These are phyloP conservation scores for Senna tora DNA, from an alignment of 306 rosid species.

Conservation along the genomic window DNA sequence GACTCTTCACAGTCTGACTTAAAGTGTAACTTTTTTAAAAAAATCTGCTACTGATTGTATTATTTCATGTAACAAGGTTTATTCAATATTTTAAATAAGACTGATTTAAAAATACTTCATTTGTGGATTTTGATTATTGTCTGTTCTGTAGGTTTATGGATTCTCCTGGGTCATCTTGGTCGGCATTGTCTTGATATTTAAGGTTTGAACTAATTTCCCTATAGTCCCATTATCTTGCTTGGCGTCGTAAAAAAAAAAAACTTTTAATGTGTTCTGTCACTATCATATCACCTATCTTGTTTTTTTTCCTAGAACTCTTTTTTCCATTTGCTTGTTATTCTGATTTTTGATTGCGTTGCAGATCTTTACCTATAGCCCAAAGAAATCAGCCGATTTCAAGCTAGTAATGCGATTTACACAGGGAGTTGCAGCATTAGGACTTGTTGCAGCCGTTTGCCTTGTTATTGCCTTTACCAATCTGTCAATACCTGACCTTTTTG, in stretches of 20 bases:
- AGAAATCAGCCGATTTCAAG: constrained; percentile 68
- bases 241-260: too few relatives aligned
- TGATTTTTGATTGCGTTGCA: constrained; percentile 43
- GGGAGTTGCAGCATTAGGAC: constrained; percentile 69
- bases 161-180: constrained; percentile 89
- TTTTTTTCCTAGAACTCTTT: neutral
- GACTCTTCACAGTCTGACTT: neutral
- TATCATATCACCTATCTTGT: neutral
- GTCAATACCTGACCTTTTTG: constrained; percentile 79
- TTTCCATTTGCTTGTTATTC: constrained; percentile 10
- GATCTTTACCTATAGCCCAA: constrained; percentile 86
- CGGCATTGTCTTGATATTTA: constrained; percentile 73
- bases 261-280: neutral
- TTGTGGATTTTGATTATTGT: constrained; percentile 35
- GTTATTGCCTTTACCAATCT: constrained; percentile 66
- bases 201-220: constrained; percentile 61
- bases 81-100: neutral
- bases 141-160: constrained; percentile 71
- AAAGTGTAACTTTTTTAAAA: neutral
- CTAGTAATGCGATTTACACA: constrained; percentile 79
- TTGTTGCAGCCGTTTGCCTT: constrained; percentile 69
- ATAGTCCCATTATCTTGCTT: constrained; percentile 16
- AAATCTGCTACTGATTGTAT: neutral
- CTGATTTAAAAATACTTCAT: constrained; percentile 2
- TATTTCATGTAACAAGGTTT: neutral